phyloP scores from a whole-genome alignment of 495 filamentous ascomycete genomes.

The Cercophora sp. region DNA sequence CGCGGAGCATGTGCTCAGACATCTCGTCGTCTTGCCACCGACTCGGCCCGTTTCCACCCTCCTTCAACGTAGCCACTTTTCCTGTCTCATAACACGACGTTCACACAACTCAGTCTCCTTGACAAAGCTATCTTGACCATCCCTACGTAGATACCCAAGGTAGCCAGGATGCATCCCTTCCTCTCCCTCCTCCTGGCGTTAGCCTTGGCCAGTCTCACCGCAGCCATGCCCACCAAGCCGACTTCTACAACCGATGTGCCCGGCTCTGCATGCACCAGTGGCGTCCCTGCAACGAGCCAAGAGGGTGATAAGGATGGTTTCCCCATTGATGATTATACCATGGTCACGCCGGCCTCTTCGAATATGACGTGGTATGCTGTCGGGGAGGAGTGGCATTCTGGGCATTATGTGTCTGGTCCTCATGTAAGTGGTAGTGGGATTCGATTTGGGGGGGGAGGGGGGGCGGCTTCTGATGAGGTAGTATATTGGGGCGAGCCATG shows the following conservation, averaged over 20 bases:
- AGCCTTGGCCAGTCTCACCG: too few relatives aligned
- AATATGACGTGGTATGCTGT: constrained; percentile 21
- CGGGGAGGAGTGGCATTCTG: constrained; percentile 15
- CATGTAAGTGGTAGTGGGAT: constrained; percentile 15
- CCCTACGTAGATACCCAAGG: too few relatives aligned
- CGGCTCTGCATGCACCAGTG: constrained; percentile 16
- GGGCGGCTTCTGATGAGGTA: neutral
- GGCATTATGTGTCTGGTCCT: constrained; percentile 25
- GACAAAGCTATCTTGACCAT: too few relatives aligned
- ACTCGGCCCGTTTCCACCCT: too few relatives aligned
- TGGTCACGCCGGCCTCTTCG: constrained; percentile 7
- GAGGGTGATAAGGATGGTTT: constrained; percentile 1
- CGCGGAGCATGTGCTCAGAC: too few relatives aligned
- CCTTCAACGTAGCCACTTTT: too few relatives aligned
- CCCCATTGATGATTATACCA: constrained; percentile 23
- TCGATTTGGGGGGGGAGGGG: neutral
- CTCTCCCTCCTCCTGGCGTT: too few relatives aligned
- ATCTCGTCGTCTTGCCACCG: too few relatives aligned
- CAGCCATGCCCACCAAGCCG: neutral
- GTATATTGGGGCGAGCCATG: constrained; percentile 18
- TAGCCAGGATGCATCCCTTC: too few relatives aligned
- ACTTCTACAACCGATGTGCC: constrained; percentile 5
- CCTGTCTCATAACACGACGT: too few relatives aligned
- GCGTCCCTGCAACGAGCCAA: constrained; percentile 17
- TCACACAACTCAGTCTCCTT: too few relatives aligned